Evolutionary conservation across 306 rosid genomes (phyloP), one percentile per base, ranked within the genome.

Genomic region (Pyrus pyrifolia): DNA sequence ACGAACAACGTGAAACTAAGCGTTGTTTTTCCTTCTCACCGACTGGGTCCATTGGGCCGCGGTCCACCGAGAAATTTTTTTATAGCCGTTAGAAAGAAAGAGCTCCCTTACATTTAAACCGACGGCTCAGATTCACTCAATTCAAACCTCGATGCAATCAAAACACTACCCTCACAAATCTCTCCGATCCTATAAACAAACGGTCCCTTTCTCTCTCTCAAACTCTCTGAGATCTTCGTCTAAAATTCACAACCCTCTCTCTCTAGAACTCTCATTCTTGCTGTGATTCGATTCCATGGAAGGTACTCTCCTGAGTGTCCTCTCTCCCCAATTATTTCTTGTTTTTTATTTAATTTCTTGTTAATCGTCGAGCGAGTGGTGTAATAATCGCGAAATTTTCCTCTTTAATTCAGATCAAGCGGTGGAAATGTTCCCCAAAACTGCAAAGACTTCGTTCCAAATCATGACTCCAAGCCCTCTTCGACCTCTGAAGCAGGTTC

Each of bases 201-300:
- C 31, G 31, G 31, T 30, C 33, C 4, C 33, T 30, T 30, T 30
- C 33, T 30, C 33, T 30, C 33, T 30, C 33, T 30, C 33, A 4
- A 30, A 5, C 33, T 30, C 33, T 30, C 33, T 30, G 33, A 4
- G 33, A 29, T 27, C 67, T 61, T 61, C 38, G 67, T 61, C 33
- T 30, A 30, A 30, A 30, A 30, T 30, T 30, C 33, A 30, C 33
- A 30, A 30, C 33, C 33, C 74, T 70, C 86, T 76, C 86, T 75
- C 76, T 51, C 78, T 8, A 49, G 31, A 59, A 59, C 4, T 59
- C 64, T 11, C 64, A 59, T 31, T 70, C 63, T 74, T 68, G 49
- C 27, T 70, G 68, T 75, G 46, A 35, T 51, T 73, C 30, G 57
- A 75, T 72, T 78, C 72, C 79, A 83, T 88, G 98, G 84, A 82